Evolutionary conservation across 177 flowering plant species (phyloP).

Genomic region (Telopea speciosissima): DNA sequence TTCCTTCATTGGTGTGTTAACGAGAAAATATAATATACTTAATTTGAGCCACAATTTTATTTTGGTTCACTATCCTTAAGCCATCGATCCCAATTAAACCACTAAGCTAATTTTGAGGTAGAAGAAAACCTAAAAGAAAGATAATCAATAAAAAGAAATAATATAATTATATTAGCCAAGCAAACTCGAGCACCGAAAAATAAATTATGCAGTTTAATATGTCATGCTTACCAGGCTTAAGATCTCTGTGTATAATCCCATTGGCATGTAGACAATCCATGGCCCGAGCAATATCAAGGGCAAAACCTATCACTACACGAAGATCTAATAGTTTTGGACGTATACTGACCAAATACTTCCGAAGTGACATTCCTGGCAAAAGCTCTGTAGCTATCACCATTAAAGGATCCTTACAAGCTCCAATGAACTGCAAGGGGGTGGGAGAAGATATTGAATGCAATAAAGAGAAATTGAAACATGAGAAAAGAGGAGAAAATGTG

Average conservation of each 20-base stretch:
- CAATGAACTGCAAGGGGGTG: slow-evolving; percentile 62
- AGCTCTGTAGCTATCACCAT: slow-evolving; percentile 92
- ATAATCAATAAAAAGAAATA: neutral
- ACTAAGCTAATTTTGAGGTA: too few relatives aligned
- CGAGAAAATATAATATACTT: too few relatives aligned
- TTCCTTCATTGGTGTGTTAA: too few relatives aligned
- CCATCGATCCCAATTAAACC: neutral
- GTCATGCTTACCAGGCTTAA: slow-evolving; percentile 70
- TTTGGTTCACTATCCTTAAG: too few relatives aligned
- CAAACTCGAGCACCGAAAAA: slow-evolving; percentile 5
- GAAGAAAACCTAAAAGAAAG: neutral
- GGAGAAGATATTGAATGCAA: neutral
- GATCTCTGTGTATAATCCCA: slow-evolving; percentile 93
- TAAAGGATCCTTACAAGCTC: slow-evolving; percentile 88
- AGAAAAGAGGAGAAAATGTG: neutral
- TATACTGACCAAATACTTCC: slow-evolving; percentile 56
- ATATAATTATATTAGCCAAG: neutral
- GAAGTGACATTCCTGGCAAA: slow-evolving; percentile 86
- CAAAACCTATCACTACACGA: slow-evolving; percentile 55
- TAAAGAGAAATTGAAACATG: slow-evolving; percentile 6
- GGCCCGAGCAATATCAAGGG: slow-evolving; percentile 86
- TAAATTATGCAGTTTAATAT: slow-evolving; percentile 13
- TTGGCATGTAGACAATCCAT: slow-evolving; percentile 92
- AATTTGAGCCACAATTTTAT: too few relatives aligned
- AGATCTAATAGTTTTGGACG: slow-evolving; percentile 69